Conservation (phyloP, 2,329 filamentous ascomycete species). For the Diaporthe aspalathi region DNA sequence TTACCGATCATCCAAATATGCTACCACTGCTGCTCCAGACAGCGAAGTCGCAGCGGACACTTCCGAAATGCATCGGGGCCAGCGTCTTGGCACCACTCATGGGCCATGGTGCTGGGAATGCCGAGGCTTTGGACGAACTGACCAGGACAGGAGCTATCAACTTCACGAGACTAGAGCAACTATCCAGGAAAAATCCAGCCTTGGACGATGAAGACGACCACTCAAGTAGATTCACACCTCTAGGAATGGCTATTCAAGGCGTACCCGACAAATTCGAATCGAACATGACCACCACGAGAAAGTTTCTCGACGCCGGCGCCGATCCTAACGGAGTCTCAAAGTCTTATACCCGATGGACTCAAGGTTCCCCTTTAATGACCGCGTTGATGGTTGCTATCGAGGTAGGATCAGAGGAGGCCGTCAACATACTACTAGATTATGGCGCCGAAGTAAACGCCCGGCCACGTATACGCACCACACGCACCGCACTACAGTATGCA, state of each 20-base stretch:
- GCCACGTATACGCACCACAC: slow-evolving; percentile 25
- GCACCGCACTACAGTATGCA: slow-evolving; percentile 42
- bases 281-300: background rate
- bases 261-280: background rate
- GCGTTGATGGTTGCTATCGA: slow-evolving; percentile 36
- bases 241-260: background rate
- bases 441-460: slow-evolving; percentile 40
- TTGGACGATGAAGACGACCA: background rate
- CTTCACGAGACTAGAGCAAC: background rate
- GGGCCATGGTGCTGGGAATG: background rate
- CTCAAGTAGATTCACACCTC: background rate
- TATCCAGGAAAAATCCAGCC: background rate
- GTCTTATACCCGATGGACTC: background rate
- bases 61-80: background rate
- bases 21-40: background rate
- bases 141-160: background rate
- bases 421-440: slow-evolving; percentile 38
- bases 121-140: background rate
- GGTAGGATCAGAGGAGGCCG: slow-evolving; percentile 37
- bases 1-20: background rate
- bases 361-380: background rate
- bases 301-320: background rate
- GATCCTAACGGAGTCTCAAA: background rate
- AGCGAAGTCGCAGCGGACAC: background rate
- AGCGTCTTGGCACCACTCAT: background rate